Conservation (phyloP, 805 yeast genomes). For the Metschnikowia gelsemii region DNA sequence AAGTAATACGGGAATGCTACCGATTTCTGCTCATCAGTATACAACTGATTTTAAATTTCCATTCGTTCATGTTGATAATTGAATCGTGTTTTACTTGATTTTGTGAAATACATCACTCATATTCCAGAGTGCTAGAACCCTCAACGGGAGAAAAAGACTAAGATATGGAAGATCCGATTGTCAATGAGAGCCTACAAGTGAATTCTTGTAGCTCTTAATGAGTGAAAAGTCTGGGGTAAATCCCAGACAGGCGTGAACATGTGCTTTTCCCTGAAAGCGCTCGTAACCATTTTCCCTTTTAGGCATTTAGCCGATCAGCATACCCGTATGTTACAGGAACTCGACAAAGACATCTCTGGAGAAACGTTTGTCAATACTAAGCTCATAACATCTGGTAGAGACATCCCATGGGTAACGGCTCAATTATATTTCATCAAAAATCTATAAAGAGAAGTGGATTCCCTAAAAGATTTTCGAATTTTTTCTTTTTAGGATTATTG, state of each 20-base stretch:
- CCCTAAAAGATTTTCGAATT: neutral
- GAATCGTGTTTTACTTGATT: no score
- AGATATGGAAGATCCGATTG: no score
- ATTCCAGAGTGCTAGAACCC: no score
- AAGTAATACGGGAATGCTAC: no score
- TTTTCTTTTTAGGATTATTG: neutral
- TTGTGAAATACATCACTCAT: no score
- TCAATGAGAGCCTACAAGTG: no score
- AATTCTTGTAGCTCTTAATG: no score
- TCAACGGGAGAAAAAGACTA: no score
- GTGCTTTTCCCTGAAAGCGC: neutral
- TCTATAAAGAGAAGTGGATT: neutral
- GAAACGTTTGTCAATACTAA: no score
- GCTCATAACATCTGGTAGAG: neutral
- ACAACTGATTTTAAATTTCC: no score
- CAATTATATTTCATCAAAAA: neutral
- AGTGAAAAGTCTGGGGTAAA: slow-evolving; percentile 10
- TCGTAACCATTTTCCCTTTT: slow-evolving; percentile 5
- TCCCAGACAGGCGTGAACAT: slow-evolving; percentile 2
- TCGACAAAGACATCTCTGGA: neutral
- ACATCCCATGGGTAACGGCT: neutral
- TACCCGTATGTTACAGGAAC: neutral
- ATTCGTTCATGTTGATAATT: no score
- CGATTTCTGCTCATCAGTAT: no score
- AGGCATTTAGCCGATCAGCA: slow-evolving; percentile 7